Conservation (phyloP, 2,329 filamentous ascomycete genomes). For the Zelopaecilomyces penicillatus region DNA sequence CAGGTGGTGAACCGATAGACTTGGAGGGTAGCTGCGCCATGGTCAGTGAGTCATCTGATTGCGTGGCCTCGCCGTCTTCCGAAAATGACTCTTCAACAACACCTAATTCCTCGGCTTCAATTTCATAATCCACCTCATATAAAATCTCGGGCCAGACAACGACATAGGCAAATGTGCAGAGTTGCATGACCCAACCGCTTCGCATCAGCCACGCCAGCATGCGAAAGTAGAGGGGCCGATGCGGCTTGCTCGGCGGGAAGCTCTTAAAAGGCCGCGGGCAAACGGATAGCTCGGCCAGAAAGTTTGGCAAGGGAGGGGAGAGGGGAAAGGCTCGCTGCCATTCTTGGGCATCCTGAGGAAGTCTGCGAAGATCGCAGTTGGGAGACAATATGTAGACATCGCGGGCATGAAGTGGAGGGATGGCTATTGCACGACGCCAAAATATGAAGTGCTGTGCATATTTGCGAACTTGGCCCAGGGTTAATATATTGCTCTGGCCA, state of each 20-base stretch:
- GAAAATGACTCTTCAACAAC: constrained; percentile 18
- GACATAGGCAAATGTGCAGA: constrained; percentile 86
- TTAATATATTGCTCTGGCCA: constrained; percentile 61
- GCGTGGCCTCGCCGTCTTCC: constrained; percentile 7
- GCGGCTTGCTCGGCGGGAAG: constrained; percentile 79
- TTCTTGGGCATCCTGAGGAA: constrained; percentile 59
- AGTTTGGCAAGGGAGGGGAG: constrained; percentile 73
- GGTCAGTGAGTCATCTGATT: constrained; percentile 2
- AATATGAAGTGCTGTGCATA: constrained; percentile 91
- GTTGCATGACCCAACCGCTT: constrained; percentile 86
- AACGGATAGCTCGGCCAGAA: constrained; percentile 75
- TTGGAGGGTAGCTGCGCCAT: constrained; percentile 12
- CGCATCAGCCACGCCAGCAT: constrained; percentile 92
- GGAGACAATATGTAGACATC: constrained; percentile 90
- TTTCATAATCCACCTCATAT: constrained; percentile 65
- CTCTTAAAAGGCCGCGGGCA: constrained; percentile 74
- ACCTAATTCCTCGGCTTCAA: constrained; percentile 56
- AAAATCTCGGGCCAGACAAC: constrained; percentile 76
- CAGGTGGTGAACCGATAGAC: constrained; percentile 13
- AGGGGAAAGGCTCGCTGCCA: constrained; percentile 78
- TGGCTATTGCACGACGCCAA: constrained; percentile 87
- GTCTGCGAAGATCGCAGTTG: constrained; percentile 68
- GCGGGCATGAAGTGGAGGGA: constrained; percentile 80
- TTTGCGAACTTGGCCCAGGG: constrained; percentile 71
- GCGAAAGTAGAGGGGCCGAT: constrained; percentile 78